Evolutionary conservation across 1,284 basidiomycete genomes (phyloP).

Genomic region (Trichosporon sp.): DNA sequence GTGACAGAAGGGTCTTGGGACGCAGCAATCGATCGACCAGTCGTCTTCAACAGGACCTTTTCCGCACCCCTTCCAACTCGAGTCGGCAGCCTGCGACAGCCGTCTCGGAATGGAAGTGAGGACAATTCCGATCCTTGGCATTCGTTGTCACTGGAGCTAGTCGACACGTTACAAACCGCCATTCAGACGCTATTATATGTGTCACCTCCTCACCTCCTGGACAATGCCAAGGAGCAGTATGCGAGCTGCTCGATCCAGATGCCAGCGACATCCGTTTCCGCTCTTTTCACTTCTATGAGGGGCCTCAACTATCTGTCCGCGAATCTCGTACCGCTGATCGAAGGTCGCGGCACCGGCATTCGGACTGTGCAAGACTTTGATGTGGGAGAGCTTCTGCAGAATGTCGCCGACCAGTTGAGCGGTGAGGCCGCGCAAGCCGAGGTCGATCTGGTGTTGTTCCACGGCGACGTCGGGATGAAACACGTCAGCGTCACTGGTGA

Average conservation of each 20-base stretch:
- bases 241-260: constrained; percentile 76
- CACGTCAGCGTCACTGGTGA: constrained; percentile 78
- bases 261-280: constrained; percentile 77
- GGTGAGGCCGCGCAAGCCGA: constrained; percentile 74
- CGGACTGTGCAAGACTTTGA: constrained; percentile 51
- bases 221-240: constrained; percentile 84
- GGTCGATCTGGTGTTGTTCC: constrained; percentile 81
- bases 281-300: constrained; percentile 80
- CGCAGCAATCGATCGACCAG: constrained; percentile 9
- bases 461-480: constrained; percentile 75
- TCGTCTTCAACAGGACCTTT: constrained; percentile 28
- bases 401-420: constrained; percentile 74
- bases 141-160: constrained; percentile 60
- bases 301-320: constrained; percentile 83
- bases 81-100: constrained; percentile 30
- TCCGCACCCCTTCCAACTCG: constrained; percentile 35
- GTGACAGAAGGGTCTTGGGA: background rate
- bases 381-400: constrained; percentile 66
- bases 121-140: constrained; percentile 11
- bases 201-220: constrained; percentile 78
- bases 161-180: constrained; percentile 77
- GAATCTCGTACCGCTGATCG: constrained; percentile 52
- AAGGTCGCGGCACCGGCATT: constrained; percentile 11
- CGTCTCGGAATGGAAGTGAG: constrained; percentile 14
- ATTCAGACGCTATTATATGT: constrained; percentile 83